Percentiles rank a stretch among this genome's conserved stretches.
Conservation (phyloP, 169 alveolate species). For the Plasmodium vivax region DNA sequence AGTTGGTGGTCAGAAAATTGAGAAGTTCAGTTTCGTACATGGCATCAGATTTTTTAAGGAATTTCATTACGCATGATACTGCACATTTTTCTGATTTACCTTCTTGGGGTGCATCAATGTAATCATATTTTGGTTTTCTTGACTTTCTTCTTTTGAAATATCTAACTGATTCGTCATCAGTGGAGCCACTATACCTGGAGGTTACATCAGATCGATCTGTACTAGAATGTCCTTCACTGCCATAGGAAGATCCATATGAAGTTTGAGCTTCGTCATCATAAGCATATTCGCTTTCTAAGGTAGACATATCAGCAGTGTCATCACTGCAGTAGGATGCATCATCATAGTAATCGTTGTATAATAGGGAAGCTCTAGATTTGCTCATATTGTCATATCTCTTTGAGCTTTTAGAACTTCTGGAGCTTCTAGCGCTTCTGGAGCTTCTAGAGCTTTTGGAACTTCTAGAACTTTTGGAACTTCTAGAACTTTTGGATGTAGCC, state of each 20-base stretch:
- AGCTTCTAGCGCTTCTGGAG: not conserved
- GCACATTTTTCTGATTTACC: not conserved
- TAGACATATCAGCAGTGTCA: not conserved
- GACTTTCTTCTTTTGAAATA: not conserved
- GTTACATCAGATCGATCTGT: not conserved
- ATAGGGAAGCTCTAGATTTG: not conserved
- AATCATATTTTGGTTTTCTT: not conserved
- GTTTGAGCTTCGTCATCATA: not conserved
- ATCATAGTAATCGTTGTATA: not conserved
- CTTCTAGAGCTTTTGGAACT: not conserved
- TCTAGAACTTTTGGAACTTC: too few species aligned
- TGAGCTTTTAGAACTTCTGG: not conserved
- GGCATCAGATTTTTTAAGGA: conserved; percentile 2
- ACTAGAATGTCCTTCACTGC: not conserved
- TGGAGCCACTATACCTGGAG: not conserved
- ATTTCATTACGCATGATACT: not conserved
- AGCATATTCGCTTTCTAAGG: not conserved
- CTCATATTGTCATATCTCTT: not conserved
- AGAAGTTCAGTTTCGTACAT: conserved; percentile 10
- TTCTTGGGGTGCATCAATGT: not conserved
- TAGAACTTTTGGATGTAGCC: too few species aligned
- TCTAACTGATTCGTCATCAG: not conserved
- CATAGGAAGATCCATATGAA: not conserved
- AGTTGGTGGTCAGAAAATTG: not conserved
- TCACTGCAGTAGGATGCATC: not conserved